Evolutionary conservation across 2,329 filamentous ascomycete species (phyloP), one percentile per base, ranked within the genome.

Genomic region (Lecanicillium sp.): DNA sequence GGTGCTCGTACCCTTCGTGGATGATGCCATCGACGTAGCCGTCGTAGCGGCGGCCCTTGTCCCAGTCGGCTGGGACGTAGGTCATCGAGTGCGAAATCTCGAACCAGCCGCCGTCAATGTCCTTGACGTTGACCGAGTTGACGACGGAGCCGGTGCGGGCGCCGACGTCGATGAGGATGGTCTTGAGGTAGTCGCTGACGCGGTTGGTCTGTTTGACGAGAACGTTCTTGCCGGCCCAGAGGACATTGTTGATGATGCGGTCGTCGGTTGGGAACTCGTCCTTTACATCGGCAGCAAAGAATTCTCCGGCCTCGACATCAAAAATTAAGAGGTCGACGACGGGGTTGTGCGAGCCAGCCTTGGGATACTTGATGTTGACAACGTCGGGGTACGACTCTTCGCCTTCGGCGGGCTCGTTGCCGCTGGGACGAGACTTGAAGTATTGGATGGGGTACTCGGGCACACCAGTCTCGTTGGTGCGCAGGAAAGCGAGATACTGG

Each of bases 21-120:
- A 97, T 86, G 51, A 97, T 73, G 0, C 86, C 90, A 65, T 98
- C 93, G 52, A 98, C 83, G 60, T 98, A 98, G 19, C 93, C 93
- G 64, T 96, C 90, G 5, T 91, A 67, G 2, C 79, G 73, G 19
- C 90, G 83, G 12, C 87, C 87, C 53, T 87, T 88, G 10, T 69
- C 65, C 19, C 86, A 78, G 62, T 96, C 88, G 3, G 89, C 87
- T 2, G 93, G 93, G 49, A 98, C 84, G 61, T 86, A 97, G 12
- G 74, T 82, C 3, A 90, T 95, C 35, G 84, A 80, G 58, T 95
- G 85, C 1, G 89, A 88, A 35, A 95, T 88, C 67, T 98, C 93
- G 58, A 96, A 91, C 93, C 93, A 98, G 27, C 93, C 94, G 19
- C 90, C 90, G 63, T 98, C 93, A n/a, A 96, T 74, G 49, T 84